These are phyloP conservation scores for Rubia yunnanensis DNA, from an alignment of 257 asterid species.

Conservation along the genomic window DNA sequence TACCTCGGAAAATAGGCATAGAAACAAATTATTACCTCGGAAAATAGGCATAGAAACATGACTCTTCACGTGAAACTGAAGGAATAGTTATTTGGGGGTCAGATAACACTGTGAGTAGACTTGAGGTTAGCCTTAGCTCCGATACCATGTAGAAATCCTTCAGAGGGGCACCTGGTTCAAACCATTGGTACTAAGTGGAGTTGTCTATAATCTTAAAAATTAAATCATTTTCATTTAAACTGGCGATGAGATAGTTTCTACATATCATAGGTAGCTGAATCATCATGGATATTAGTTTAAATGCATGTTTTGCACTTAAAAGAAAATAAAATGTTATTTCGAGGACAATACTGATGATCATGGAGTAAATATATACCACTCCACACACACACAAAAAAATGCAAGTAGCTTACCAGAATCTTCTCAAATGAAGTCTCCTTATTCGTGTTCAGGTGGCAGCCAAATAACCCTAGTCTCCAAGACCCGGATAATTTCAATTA, in stretches of 20 bases:
- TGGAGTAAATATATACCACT: not conserved
- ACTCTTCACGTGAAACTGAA: not conserved
- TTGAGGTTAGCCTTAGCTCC: no score
- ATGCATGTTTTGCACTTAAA: no score
- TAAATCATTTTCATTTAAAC: no score
- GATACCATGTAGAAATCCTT: no score
- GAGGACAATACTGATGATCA: not conserved
- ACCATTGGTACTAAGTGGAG: no score
- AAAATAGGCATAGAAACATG: not conserved
- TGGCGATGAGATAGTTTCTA: no score
- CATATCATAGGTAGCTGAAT: not conserved
- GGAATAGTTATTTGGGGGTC: no score
- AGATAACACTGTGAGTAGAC: no score
- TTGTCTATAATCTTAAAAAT: no score
- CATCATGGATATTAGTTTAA: not conserved
- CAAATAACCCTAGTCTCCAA: not conserved
- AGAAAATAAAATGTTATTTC: no score
- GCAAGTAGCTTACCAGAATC: not conserved
- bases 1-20: not conserved
- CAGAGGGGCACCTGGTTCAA: not conserved
- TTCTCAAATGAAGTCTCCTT: not conserved
- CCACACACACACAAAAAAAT: not conserved
- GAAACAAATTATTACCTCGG: not conserved
- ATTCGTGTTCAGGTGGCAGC: not conserved
- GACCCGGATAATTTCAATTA: not conserved